These are phyloP conservation scores for Pouteria campechiana DNA, from an alignment of 179 eudicot species.

Conservation along the genomic window DNA sequence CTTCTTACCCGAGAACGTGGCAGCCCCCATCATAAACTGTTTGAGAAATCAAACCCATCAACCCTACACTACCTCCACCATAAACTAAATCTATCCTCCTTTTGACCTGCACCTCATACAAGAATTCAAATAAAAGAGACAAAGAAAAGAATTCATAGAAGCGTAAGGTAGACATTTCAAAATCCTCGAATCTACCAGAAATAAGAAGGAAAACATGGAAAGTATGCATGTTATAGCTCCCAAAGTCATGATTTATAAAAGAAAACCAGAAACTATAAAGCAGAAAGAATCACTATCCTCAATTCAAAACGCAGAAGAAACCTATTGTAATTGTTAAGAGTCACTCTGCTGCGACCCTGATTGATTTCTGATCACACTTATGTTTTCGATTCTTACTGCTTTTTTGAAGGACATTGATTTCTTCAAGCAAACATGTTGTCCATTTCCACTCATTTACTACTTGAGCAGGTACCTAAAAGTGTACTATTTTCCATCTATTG, in stretches of 20 bases:
- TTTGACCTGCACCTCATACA: slow-evolving; percentile 26
- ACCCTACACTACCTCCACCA: slow-evolving; percentile 79
- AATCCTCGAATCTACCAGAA: neutral
- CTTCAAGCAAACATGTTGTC: neutral
- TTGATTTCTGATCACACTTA: too few relatives aligned
- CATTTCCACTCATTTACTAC: neutral
- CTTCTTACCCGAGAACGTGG: slow-evolving; percentile 66
- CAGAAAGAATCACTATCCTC: too few relatives aligned
- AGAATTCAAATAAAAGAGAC: neutral
- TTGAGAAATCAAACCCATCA: slow-evolving; percentile 78
- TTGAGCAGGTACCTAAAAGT: too few relatives aligned
- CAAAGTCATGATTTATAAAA: too few relatives aligned
- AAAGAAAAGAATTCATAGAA: neutral
- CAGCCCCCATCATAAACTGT: slow-evolving; percentile 62
- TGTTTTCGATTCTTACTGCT: too few relatives aligned
- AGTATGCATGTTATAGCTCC: too few relatives aligned
- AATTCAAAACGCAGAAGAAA: too few relatives aligned
- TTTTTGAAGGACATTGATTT: neutral
- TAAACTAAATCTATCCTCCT: slow-evolving; percentile 62
- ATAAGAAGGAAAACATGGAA: neutral
- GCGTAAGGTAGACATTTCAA: neutral
- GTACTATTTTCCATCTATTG: too few relatives aligned
- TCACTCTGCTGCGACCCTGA: too few relatives aligned
- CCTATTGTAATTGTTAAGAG: too few relatives aligned
- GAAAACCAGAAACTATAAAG: too few relatives aligned